phyloP scores from a whole-genome alignment of 352 stramenopile genomes.

The Phytophthora pluvialis region DNA sequence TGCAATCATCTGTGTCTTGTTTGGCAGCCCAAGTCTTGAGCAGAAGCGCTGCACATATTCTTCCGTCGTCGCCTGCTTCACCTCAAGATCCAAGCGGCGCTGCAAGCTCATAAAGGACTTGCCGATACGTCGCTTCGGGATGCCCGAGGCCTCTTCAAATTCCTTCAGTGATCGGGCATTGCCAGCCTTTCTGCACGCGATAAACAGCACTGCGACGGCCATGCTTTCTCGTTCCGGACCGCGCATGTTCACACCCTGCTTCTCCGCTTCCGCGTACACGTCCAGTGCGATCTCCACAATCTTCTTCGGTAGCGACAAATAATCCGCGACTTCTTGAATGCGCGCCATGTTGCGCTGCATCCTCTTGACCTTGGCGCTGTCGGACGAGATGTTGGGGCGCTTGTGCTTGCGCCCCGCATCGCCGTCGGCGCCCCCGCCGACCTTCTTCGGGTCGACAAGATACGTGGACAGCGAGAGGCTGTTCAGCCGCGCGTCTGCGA shows the following conservation, averaged over 20 bases:
- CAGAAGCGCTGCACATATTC: slow-evolving; percentile 84
- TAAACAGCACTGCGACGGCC: slow-evolving; percentile 69
- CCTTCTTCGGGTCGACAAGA: slow-evolving; percentile 65
- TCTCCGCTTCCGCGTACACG: slow-evolving; percentile 73
- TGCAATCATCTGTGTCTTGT: slow-evolving; percentile 81
- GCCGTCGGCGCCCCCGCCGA: slow-evolving; percentile 27
- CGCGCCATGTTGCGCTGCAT: slow-evolving; percentile 74
- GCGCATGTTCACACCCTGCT: slow-evolving; percentile 67
- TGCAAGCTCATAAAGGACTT: slow-evolving; percentile 81
- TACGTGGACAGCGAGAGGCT: slow-evolving; percentile 70
- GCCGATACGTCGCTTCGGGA: slow-evolving; percentile 78
- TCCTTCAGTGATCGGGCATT: slow-evolving; percentile 79
- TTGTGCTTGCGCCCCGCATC: slow-evolving; percentile 49
- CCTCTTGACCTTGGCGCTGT: slow-evolving; percentile 62
- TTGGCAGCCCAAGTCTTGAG: slow-evolving; percentile 72
- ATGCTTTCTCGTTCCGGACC: slow-evolving; percentile 74
- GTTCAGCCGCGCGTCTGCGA: slow-evolving; percentile 64
- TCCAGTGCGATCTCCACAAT: slow-evolving; percentile 78
- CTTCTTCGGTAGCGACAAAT: slow-evolving; percentile 67
- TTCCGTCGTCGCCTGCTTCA: slow-evolving; percentile 71
- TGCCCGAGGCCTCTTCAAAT: slow-evolving; percentile 74
- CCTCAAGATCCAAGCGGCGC: slow-evolving; percentile 61
- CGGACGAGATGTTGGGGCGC: slow-evolving; percentile 62
- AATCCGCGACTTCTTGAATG: slow-evolving; percentile 75
- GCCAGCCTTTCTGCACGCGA: slow-evolving; percentile 71